Base-by-base conservation (phyloP, 306 rosid genomes). In the Glycine soja region DNA sequence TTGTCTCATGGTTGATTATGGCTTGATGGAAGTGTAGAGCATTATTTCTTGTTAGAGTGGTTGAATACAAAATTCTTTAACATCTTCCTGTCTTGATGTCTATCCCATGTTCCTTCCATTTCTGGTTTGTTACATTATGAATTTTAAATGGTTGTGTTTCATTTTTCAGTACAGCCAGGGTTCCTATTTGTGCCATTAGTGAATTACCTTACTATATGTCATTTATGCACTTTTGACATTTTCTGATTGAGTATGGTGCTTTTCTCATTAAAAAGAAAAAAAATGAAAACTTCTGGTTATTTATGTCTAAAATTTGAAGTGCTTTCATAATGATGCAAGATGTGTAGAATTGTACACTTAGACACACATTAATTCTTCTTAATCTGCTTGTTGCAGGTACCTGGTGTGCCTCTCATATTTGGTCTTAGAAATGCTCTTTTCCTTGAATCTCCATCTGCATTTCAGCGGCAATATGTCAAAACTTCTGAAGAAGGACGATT, bases 331-430 rank as follows among this genome's bases (percentile, higher is more conserved):
- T 63, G 24, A 9, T 51, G 46, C 63, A 62, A 42, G 66, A 52
- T 19, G 13, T 70, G 32, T 10, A n/a, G 65, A 69, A 24, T 57
- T 83, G 75, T 30, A 10, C 78, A 24, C 5, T 57, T n/a, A 10
- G 19, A 9, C 45, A 43, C 53, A 10, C 19, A 38, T 18, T 63
- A 48, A 52, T 77, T 75, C 50, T 76, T 75, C 56, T 75, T 75
- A 19, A 50, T 56, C 15, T 81, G 62, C 48, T 40, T 73, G 30
- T 75, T 70, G 72, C 87, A 94, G 98, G 81, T 92, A 65, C 94
- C 97, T 56, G 97, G 98, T 36, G 97, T 95, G 50, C 98, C 97
- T 16, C 77, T 89, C 80, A 71, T 94, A 70, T 92, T 12, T 79
- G 90, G 92, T 79, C 83, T 90, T 77, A 87, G 97, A 83, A 95